A percentile compares a stretch with the other conserved stretches of the same genome.
Conservation (phyloP, 352 stramenopile genomes). For the Pythium scleroteichum region DNA sequence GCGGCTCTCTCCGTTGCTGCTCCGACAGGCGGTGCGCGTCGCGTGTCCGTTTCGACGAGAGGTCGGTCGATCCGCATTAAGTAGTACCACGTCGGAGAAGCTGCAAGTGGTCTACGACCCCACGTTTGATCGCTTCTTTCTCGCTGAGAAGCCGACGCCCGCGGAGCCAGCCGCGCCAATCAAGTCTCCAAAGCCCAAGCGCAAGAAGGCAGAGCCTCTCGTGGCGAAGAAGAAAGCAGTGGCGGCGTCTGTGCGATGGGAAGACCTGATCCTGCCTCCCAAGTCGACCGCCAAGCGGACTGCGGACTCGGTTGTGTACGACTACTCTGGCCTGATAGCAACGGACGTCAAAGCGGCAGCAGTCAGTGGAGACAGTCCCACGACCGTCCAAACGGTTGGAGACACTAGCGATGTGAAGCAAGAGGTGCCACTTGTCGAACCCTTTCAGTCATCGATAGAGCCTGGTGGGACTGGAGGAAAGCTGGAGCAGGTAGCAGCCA, state of each 20-base stretch:
- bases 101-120: conserved; percentile 45
- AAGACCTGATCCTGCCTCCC: conserved; percentile 40
- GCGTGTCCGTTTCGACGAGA: neutral
- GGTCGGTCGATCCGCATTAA: neutral
- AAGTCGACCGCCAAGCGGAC: conserved; percentile 22
- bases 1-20: conserved; percentile 7
- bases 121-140: conserved; percentile 47
- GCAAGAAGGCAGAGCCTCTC: neutral
- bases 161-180: too few relatives aligned
- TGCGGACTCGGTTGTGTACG: too few relatives aligned
- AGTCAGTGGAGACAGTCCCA: too few relatives aligned
- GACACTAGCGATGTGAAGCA: too few relatives aligned
- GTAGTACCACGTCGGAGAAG: neutral
- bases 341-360: too few relatives aligned
- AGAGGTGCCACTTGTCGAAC: too few relatives aligned
- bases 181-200: neutral
- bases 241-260: conserved; percentile 33
- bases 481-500: too few relatives aligned
- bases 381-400: too few relatives aligned
- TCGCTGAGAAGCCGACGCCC: conserved; percentile 30
- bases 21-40: neutral
- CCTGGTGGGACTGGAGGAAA: too few relatives aligned
- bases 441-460: too few relatives aligned
- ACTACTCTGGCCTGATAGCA: too few relatives aligned
- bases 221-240: neutral